Evolutionary conservation across 2,329 filamentous ascomycete genomes (phyloP), one percentile per base, ranked within the genome.

Genomic region (Fonsecaea pugnacius): DNA sequence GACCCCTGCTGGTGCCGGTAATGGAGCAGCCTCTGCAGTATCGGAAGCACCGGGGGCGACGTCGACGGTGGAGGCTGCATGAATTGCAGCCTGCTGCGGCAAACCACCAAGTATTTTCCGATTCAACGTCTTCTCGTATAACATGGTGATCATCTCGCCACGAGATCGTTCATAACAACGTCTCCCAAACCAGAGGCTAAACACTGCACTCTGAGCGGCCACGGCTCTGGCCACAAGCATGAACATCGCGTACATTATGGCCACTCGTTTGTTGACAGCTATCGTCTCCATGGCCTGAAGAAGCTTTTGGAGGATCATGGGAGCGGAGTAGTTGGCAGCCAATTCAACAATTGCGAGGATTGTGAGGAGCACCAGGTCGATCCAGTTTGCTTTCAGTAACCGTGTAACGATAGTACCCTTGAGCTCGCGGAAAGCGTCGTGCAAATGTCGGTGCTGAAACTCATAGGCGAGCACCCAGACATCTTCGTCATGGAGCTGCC

Each of bases 91-190:
- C 35, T 64, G n/a, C 63, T 66, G n/a, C 62, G 58, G 62, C 18
- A 63, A 10, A 16, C 65, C 51, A 71, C 78, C 77, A 5, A 82
- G 73, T 30, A 84, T 85, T 75, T 91, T 91, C 6, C 89, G 79
- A 9, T 85, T 84, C 12, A 91, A 75, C 0, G 89, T 90, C 75
- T 94, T 94, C 71, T 92, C 90, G 71, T 91, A 92, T 12, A 93
- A 82, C 85, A 91, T 92, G 16, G 90, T 93, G 64, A 94, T 89
- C 84, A 94, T 86, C 76, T 96, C 92, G 4, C 92, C 92, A 54
- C 92, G 83, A 4, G 89, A 92, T 63, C 92, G 82, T 75, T 96
- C 92, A 70, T 96, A 96, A 32, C 86, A 86, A 65, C 93, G 87
- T 68, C 92, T 85, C n/a, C 88, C 87, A 72, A 90, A 96, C 92